A percentile compares a stretch with the other conserved stretches of the same genome.
phyloP scores from a whole-genome alignment of 495 filamentous ascomycete species.

The Pyrenula massariospora region DNA sequence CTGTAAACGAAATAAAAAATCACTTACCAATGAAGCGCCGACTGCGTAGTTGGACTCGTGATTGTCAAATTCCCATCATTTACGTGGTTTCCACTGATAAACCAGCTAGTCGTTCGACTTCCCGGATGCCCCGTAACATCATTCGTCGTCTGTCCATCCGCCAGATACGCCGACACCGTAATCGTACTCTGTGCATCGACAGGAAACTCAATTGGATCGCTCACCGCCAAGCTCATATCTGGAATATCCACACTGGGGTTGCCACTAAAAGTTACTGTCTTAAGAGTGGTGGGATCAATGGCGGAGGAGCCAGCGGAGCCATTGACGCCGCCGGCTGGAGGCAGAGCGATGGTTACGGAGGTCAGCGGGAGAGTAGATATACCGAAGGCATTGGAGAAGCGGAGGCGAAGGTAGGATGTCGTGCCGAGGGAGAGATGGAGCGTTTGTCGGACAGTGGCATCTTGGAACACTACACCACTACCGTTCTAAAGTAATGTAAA shows the following conservation, averaged over 20 bases:
- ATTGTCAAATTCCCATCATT: conserved; percentile 18
- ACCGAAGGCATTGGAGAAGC: conserved; percentile 60
- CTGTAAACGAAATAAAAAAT: neutral
- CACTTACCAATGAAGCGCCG: neutral
- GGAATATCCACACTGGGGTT: conserved; percentile 39
- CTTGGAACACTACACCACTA: conserved; percentile 20
- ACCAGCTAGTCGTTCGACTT: conserved; percentile 52
- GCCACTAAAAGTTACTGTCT: conserved; percentile 46
- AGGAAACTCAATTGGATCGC: conserved; percentile 49
- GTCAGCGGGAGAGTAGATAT: conserved; percentile 48
- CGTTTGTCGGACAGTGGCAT: conserved; percentile 58
- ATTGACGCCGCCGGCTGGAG: conserved; percentile 9
- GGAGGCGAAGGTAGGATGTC: conserved; percentile 43
- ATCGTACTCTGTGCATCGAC: conserved; percentile 35
- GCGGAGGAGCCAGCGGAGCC: conserved; percentile 25
- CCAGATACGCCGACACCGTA: conserved; percentile 47
- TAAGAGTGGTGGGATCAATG: conserved; percentile 38
- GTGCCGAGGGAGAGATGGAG: conserved; percentile 43
- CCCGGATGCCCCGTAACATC: conserved; percentile 57
- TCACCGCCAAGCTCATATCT: conserved; percentile 43
- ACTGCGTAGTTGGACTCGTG: neutral
- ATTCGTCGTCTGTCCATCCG: conserved; percentile 40
- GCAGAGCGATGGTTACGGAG: conserved; percentile 42
- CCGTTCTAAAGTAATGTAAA: neutral
- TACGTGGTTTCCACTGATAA: conserved; percentile 41